A percentile compares a stretch with the other conserved stretches of the same genome.
Conservation (phyloP, 495 filamentous ascomycete genomes). For the Lasiosphaeriaceae sp. region DNA sequence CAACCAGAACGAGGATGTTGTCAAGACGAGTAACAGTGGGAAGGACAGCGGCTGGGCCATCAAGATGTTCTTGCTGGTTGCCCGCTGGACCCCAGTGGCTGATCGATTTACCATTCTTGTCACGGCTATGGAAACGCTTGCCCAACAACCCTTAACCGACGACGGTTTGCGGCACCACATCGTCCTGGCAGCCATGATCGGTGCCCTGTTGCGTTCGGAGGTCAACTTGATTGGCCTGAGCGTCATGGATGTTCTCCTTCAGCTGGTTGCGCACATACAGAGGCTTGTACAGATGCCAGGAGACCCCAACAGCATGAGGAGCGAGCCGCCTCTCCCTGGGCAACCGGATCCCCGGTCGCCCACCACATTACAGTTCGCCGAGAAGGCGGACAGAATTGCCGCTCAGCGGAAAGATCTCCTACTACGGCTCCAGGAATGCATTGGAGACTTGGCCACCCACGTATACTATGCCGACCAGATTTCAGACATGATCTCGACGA, state of each 20-base stretch:
- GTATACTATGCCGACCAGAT: constrained; percentile 94
- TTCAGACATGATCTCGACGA: constrained; percentile 79
- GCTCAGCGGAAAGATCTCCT: constrained; percentile 53
- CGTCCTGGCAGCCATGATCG: constrained; percentile 68
- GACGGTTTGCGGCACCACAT: constrained; percentile 65
- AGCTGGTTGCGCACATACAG: constrained; percentile 74
- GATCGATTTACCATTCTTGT: constrained; percentile 84
- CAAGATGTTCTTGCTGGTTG: constrained; percentile 69
- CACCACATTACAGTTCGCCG: constrained; percentile 21
- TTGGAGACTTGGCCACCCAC: constrained; percentile 84
- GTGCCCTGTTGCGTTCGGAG: constrained; percentile 75
- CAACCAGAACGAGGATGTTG: constrained; percentile 42
- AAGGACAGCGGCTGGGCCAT: constrained; percentile 66
- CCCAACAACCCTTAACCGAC: constrained; percentile 59
- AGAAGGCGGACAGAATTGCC: constrained; percentile 20
- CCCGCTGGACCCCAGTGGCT: constrained; percentile 85
- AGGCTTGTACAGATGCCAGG: constrained; percentile 62
- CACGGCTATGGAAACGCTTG: constrained; percentile 69
- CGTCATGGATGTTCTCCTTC: constrained; percentile 84
- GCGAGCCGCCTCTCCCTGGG: constrained; percentile 23
- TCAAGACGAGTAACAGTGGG: constrained; percentile 28
- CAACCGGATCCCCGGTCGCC: constrained; percentile 24
- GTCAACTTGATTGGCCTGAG: constrained; percentile 92
- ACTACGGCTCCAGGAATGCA: constrained; percentile 65
- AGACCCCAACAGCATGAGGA: constrained; percentile 39